Percentiles rank a stretch among this genome's conserved stretches.
phyloP scores from a whole-genome alignment of 768 basidiomycete genomes.

The Clitopilus passeckerianus region DNA sequence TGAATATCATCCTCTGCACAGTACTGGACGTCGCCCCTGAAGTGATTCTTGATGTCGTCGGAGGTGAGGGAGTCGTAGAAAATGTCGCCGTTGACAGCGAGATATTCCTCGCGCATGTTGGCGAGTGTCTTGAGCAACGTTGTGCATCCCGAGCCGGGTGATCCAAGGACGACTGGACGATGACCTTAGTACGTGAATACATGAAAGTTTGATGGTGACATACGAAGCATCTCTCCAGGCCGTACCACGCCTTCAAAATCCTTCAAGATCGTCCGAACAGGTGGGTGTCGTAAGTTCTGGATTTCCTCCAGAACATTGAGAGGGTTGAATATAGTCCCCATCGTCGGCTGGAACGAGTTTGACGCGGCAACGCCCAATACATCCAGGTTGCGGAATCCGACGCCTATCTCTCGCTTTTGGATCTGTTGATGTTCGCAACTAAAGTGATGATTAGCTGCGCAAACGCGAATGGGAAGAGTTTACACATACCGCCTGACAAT shows the following conservation, averaged over 20 bases:
- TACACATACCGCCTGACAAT: constrained; percentile 18
- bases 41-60: constrained; percentile 54
- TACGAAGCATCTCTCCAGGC: constrained; percentile 75
- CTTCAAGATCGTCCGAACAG: constrained; percentile 56
- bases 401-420: constrained; percentile 35
- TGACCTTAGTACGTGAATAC: neutral
- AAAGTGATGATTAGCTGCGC: neutral
- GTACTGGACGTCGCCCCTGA: constrained; percentile 77
- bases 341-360: constrained; percentile 39
- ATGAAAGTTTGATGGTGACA: constrained; percentile 20
- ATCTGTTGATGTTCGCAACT: constrained; percentile 13
- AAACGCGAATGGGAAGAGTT: neutral
- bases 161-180: constrained; percentile 69
- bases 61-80: constrained; percentile 73
- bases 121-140: constrained; percentile 81
- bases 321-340: constrained; percentile 50
- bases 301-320: constrained; percentile 29
- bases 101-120: constrained; percentile 67
- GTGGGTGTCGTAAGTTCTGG: constrained; percentile 49
- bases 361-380: constrained; percentile 45
- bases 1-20: constrained; percentile 84
- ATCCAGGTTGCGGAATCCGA: constrained; percentile 44
- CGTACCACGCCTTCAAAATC: constrained; percentile 60
- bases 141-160: constrained; percentile 84
- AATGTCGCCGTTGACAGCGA: constrained; percentile 66